Conservation (phyloP, 768 basidiomycete genomes). For the Postia placenta region DNA sequence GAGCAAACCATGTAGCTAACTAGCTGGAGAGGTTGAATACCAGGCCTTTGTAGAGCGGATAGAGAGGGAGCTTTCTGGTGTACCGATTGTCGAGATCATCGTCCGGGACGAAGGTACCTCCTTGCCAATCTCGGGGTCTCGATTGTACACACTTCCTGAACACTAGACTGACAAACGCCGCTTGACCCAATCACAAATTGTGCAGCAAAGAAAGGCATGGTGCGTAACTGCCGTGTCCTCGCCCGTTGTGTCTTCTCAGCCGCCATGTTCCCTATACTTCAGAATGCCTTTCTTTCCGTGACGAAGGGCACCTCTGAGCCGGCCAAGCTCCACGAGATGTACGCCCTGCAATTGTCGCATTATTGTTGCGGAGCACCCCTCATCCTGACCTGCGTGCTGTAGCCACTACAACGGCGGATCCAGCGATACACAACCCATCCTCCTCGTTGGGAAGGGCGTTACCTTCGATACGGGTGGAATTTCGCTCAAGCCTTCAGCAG, state of each 20-base stretch:
- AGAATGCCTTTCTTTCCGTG: constrained; percentile 85
- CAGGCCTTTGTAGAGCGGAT: constrained; percentile 70
- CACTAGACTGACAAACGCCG: neutral
- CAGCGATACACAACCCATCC: constrained; percentile 51
- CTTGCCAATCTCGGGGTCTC: neutral
- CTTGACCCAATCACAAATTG: too few species aligned
- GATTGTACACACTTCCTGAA: constrained; percentile 6
- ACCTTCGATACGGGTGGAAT: constrained; percentile 90
- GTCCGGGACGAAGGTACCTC: constrained; percentile 67
- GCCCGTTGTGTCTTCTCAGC: neutral
- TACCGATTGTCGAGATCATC: constrained; percentile 63
- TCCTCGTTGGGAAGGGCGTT: constrained; percentile 86
- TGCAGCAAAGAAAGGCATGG: constrained; percentile 84
- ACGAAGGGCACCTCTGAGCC: constrained; percentile 79
- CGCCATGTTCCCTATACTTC: neutral
- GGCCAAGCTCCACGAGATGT: constrained; percentile 86
- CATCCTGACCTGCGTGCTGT: neutral
- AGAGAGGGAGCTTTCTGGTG: constrained; percentile 54
- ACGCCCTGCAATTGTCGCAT: too few species aligned
- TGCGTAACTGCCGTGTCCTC: too few species aligned
- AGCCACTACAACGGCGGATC: constrained; percentile 81
- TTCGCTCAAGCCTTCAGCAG: constrained; percentile 69
- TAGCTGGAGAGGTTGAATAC: neutral
- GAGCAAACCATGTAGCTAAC: neutral
- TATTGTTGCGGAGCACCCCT: neutral